Evolutionary conservation across 1,284 basidiomycete genomes (phyloP), one percentile per base, ranked within the genome.

Genomic region (Peniophora sp.): DNA sequence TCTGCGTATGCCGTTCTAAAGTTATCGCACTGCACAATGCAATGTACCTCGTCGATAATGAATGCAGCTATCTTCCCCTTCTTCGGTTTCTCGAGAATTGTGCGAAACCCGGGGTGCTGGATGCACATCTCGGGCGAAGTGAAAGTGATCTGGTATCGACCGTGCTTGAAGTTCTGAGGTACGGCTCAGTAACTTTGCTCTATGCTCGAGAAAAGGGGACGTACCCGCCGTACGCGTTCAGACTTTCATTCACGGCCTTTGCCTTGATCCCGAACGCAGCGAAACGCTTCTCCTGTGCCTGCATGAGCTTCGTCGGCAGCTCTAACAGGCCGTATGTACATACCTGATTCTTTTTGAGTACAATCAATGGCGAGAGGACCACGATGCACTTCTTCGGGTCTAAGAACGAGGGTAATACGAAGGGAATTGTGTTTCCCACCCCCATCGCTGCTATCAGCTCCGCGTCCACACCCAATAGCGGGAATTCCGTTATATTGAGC

Each of bases 371-470:
- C 0, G 67, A 69, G 3, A 68, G 59, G 1, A 69, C 54, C 10
- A 68, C 50, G 0, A 62, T 42, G 17, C 57, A 63, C 49, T 59
- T 63, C 45, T 24, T 56, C 48, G 2, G 39, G 39, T 48, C 51
- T 48, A 36, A 62, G 39, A 23, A 69, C 43, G 66, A 51, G 1
- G 64, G 66, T 51, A 68, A 49, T 37, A 65, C 58, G 50, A 69
- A 70, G 1, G 68, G 66, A 20, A 69, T 59, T 0, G 68, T 70
- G 51, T 70, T 69, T 1, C 66, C 66, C 2, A 60, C 55, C 1
- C 68, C 64, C 5, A 65, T 68, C 8, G 63, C 62, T 2, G 68
- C 65, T 44, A 70, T 62, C 0, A 68, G 59, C 3, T 63, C 51
- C n/a, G 51, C 57, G 51, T 71, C 67, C 0, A 69, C 41, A 2